A percentile compares a stretch with the other conserved stretches of the same genome.
Evolutionary conservation across 1,284 basidiomycete species (phyloP).

Genomic region (Caloboletus firmus): DNA sequence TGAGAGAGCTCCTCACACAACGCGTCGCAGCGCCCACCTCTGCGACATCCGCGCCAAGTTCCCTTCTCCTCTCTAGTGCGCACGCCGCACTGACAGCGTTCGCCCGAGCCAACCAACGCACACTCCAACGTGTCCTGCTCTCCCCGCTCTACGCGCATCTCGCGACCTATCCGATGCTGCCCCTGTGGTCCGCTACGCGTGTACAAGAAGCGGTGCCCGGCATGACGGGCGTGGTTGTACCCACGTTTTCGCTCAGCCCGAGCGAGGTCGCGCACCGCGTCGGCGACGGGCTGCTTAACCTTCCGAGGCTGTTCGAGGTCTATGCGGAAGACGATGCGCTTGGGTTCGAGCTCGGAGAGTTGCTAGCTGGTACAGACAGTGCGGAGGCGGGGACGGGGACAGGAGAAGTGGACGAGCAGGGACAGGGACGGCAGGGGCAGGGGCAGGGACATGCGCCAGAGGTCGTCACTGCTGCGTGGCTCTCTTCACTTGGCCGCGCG

Average conservation of each 20-base stretch:
- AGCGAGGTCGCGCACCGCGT: constrained; percentile 87
- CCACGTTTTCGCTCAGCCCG: constrained; percentile 90
- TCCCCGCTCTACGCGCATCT: constrained; percentile 82
- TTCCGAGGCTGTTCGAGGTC: constrained; percentile 91
- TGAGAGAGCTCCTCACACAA: constrained; percentile 67
- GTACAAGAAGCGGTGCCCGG: constrained; percentile 42
- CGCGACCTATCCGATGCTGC: constrained; percentile 63
- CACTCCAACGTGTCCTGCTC: constrained; percentile 81
- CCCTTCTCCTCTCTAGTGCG: constrained; percentile 53
- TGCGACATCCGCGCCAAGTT: constrained; percentile 20
- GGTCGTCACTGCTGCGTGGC: constrained; percentile 83
- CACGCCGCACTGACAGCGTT: constrained; percentile 64
- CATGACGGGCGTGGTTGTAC: constrained; percentile 59
- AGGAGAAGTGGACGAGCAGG: constrained; percentile 16
- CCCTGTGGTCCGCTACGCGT: constrained; percentile 62
- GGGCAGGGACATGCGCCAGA: constrained; percentile 57
- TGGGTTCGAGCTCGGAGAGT: constrained; percentile 72
- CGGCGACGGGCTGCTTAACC: constrained; percentile 89
- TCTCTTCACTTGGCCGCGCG: constrained; percentile 82
- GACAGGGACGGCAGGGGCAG: too few species aligned
- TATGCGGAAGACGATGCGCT: constrained; percentile 91
- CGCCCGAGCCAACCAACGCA: constrained; percentile 71
- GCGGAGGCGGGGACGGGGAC: background rate
- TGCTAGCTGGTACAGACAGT: constrained; percentile 13
- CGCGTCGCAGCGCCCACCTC: constrained; percentile 35